Evolutionary conservation across 2,329 filamentous ascomycete genomes (phyloP).

Genomic region (Ophiognomonia clavigignenti-juglandacearum): DNA sequence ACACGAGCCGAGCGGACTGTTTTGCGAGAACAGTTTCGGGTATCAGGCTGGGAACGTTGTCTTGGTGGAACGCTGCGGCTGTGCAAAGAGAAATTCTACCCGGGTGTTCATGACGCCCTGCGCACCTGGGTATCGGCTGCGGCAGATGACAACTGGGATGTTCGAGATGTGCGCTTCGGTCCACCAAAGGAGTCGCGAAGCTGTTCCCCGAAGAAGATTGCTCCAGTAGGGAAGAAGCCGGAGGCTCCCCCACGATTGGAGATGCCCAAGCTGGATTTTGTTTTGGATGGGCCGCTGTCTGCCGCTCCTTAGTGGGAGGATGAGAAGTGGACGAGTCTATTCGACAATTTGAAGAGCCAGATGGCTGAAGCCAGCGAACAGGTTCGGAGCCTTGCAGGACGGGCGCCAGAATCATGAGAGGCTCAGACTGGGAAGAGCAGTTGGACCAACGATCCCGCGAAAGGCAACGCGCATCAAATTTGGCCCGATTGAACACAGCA

Average conservation of each 20-base stretch:
- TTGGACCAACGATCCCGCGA: too few relatives aligned
- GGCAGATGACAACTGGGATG: conserved; percentile 81
- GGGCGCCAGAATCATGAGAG: neutral
- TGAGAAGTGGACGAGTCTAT: conserved; percentile 25
- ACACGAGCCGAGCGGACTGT: conserved; percentile 65
- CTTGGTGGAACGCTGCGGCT: conserved; percentile 80
- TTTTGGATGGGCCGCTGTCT: conserved; percentile 24
- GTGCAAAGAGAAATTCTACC: conserved; percentile 98
- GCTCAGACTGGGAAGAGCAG: neutral
- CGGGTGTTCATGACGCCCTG: conserved; percentile 81
- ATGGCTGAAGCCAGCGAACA: neutral
- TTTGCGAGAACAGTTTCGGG: conserved; percentile 70
- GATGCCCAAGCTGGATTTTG: conserved; percentile 52
- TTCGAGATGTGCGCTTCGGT: conserved; percentile 73
- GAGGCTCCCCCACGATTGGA: conserved; percentile 58
- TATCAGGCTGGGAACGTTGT: conserved; percentile 86
- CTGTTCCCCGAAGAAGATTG: conserved; percentile 40
- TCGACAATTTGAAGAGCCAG: conserved; percentile 1
- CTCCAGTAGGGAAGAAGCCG: conserved; percentile 39
- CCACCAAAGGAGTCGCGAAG: conserved; percentile 39
- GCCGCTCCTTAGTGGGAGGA: conserved; percentile 20
- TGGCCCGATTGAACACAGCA: neutral
- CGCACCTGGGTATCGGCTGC: conserved; percentile 88
- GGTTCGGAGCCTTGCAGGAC: neutral
- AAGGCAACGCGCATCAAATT: neutral